A percentile compares a stretch with the other conserved stretches of the same genome.
Conservation (phyloP, 1,284 basidiomycete genomes). For the Puccinia horiana region DNA sequence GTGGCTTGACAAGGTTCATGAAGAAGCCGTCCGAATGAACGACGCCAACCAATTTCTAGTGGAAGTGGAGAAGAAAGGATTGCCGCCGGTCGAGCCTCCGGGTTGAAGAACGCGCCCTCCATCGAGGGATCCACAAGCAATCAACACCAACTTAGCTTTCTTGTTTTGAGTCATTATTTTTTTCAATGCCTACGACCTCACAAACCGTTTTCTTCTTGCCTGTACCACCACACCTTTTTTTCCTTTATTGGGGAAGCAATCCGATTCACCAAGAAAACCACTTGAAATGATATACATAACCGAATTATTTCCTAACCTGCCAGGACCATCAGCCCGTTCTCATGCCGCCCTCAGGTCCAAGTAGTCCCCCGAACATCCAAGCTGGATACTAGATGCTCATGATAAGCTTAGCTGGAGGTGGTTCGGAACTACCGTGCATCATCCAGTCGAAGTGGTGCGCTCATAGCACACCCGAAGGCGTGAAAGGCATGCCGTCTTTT, state of each 20-base stretch:
- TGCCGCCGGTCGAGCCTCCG: slow-evolving; percentile 28
- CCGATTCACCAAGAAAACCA: too few relatives aligned
- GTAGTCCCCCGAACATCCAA: too few relatives aligned
- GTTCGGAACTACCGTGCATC: neutral
- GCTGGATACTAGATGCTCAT: too few relatives aligned
- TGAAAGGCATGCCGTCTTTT: too few relatives aligned
- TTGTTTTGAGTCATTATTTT: too few relatives aligned
- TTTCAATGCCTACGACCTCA: neutral
- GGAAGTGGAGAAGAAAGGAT: slow-evolving; percentile 47
- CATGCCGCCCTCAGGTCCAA: too few relatives aligned
- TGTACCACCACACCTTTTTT: neutral
- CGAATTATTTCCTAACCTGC: too few relatives aligned
- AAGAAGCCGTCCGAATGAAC: slow-evolving; percentile 92
- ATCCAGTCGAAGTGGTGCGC: too few relatives aligned
- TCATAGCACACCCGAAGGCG: neutral
- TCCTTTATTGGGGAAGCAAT: too few relatives aligned
- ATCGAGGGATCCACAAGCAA: neutral
- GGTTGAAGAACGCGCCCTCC: neutral
- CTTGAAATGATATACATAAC: too few relatives aligned
- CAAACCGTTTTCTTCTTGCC: neutral
- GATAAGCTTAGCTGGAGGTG: too few relatives aligned
- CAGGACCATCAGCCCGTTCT: too few relatives aligned
- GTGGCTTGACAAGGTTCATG: slow-evolving; percentile 91
- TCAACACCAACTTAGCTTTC: neutral
- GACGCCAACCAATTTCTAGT: slow-evolving; percentile 59